Percentiles rank a stretch among this genome's conserved stretches.
Conservation (phyloP, 2,329 filamentous ascomycete species). For the Rosellinia necatrix region DNA sequence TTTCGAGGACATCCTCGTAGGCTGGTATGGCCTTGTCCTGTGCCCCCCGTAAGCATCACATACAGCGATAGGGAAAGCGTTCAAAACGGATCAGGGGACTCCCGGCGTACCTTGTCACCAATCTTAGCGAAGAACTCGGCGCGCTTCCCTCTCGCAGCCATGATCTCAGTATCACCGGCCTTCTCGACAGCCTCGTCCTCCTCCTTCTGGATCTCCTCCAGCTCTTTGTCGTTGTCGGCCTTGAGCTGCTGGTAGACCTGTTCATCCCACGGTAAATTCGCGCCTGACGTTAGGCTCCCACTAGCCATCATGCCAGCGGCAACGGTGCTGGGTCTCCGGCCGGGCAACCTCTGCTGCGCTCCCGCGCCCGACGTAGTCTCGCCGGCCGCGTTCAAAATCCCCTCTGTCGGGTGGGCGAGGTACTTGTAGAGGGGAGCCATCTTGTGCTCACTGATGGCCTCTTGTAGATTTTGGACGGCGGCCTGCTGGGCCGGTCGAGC, state of each 20-base stretch:
- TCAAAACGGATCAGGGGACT: neutral
- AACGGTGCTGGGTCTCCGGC: conserved; percentile 67
- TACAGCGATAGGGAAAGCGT: neutral
- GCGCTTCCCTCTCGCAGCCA: conserved; percentile 89
- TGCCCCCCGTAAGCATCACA: conserved; percentile 1
- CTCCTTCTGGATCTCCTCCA: conserved; percentile 79
- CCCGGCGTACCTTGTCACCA: conserved; percentile 83
- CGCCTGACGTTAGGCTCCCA: conserved; percentile 65
- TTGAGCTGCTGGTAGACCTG: conserved; percentile 77
- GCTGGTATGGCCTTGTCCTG: conserved; percentile 93
- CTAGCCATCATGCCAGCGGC: conserved; percentile 77
- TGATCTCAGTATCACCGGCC: conserved; percentile 93
- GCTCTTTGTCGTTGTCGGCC: conserved; percentile 77
- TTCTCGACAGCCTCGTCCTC: conserved; percentile 95
- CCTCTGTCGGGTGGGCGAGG: conserved; percentile 79
- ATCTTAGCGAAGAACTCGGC: conserved; percentile 96
- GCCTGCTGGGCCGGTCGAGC: conserved; percentile 68
- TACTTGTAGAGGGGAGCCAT: conserved; percentile 89
- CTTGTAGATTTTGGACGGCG: conserved; percentile 74
- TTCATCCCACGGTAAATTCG: conserved; percentile 89
- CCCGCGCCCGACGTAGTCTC: conserved; percentile 61
- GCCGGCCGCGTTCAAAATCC: conserved; percentile 77
- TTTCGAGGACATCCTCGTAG: conserved; percentile 93
- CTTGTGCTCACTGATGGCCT: conserved; percentile 81
- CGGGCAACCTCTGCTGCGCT: conserved; percentile 57